These are phyloP conservation scores for Mycosarcoma mackinlayi DNA, from an alignment of 1,284 basidiomycete species.

Conservation along the genomic window DNA sequence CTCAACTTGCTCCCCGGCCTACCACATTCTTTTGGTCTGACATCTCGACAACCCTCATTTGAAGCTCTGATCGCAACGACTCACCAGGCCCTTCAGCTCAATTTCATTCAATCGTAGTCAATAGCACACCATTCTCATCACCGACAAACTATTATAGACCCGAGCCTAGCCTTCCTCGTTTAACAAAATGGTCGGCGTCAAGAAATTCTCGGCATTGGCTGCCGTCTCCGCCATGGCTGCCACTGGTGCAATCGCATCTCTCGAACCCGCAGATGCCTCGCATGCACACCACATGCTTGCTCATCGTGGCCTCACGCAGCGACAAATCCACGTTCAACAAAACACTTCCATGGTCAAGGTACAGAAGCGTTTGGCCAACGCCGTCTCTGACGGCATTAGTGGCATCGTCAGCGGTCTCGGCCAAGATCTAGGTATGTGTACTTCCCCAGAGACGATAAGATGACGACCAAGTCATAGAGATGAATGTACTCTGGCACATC, in stretches of 20 bases:
- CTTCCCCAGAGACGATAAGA: neutral
- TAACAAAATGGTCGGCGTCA: slow-evolving; percentile 26
- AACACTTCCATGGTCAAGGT: slow-evolving; percentile 33
- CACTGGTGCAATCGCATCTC: slow-evolving; percentile 26
- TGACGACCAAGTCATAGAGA: slow-evolving; percentile 3
- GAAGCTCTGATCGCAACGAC: neutral
- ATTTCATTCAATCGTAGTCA: neutral
- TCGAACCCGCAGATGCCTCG: slow-evolving; percentile 26
- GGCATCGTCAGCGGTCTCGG: slow-evolving; percentile 31
- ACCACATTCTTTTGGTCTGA: slow-evolving; percentile 28
- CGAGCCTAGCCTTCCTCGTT: no score
- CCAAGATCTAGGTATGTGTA: slow-evolving; percentile 35
- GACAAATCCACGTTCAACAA: slow-evolving; percentile 19
- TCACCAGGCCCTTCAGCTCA: no score
- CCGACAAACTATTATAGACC: no score
- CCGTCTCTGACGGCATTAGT: slow-evolving; percentile 22
- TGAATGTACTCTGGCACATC: neutral
- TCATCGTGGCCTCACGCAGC: slow-evolving; percentile 25
- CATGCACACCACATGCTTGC: slow-evolving; percentile 22
- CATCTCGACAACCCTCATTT: neutral
- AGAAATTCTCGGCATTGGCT: slow-evolving; percentile 30
- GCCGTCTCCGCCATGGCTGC: slow-evolving; percentile 35
- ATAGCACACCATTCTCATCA: neutral
- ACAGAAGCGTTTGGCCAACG: slow-evolving; percentile 29
- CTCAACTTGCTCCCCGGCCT: no score